Base-by-base conservation (phyloP, 2,329 filamentous ascomycete species). In the Fusarium caatingaense region DNA sequence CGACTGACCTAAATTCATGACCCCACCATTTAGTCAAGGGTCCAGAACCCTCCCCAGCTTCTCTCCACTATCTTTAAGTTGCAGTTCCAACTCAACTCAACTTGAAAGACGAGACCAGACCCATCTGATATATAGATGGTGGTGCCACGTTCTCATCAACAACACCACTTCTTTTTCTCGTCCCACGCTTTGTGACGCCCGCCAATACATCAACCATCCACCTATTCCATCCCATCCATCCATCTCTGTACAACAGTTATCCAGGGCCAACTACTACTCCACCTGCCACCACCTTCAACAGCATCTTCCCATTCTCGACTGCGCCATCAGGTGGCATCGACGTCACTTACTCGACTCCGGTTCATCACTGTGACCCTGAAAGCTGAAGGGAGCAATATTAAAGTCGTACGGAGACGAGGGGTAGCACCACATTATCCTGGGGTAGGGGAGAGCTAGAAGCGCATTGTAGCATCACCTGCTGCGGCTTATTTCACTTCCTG, bases 241-340 rank as follows among this genome's bases (percentile, higher is more conserved):
- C 65, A 68, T 69, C 55, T 64, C 34, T 48, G 41, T 49, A 41
- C 66, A 60, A 45, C 59, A 58, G 64, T 59, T 25, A 12, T 32
- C 40, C 49, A 56, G 42, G 47, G 47, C 60, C 25, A 46, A 37
- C 48, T 55, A 15, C 67, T 58, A 72, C 69, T 53, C 55, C 51
- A 46, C 40, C 40, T 15, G 20, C 44, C 45, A 58, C 55, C 48
- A 64, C 40, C n/a, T 59, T 56, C 45, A 34, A 61, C 55, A 32
- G 47, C 47, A 41, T 71, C 56, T 61, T 60, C 60, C 47, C 57
- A 48, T 65, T 70, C 53, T 59, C 58, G 60, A 44, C 44, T 40
- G 28, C 49, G 44, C 62, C 67, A 72, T 75, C 73, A 75, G 73
- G 72, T 69, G 73, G 73, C 73, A 72, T 75, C 74, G 73, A 75